phyloP scores from a whole-genome alignment of 768 basidiomycete species.

The Tylopilus felleus region DNA sequence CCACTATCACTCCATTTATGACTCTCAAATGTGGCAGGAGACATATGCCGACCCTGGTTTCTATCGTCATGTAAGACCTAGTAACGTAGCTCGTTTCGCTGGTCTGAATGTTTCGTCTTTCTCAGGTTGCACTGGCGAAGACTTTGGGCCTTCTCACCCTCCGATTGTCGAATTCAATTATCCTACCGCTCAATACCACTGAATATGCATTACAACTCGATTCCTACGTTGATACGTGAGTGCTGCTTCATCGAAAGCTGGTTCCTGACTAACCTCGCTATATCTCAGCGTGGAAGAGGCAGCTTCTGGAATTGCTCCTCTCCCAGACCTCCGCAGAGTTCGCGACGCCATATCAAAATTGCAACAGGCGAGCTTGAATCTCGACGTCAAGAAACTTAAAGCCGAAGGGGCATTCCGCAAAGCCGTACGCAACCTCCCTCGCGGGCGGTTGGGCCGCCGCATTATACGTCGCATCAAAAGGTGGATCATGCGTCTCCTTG shows the following conservation, averaged over 20 bases:
- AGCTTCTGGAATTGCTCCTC: conserved; percentile 17
- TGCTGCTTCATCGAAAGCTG: conserved; percentile 20
- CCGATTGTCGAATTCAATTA: conserved; percentile 54
- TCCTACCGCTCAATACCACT: conserved; percentile 73
- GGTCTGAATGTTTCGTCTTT: neutral
- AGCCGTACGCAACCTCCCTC: conserved; percentile 36
- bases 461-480: conserved; percentile 11
- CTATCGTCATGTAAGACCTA: conserved; percentile 55
- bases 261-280: conserved; percentile 10
- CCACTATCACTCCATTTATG: conserved; percentile 75
- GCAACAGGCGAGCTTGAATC: conserved; percentile 47
- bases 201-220: conserved; percentile 65
- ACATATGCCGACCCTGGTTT: conserved; percentile 74
- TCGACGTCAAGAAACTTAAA: conserved; percentile 56
- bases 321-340: conserved; percentile 40
- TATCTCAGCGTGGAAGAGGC: conserved; percentile 51
- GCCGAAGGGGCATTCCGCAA: conserved; percentile 53
- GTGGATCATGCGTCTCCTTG: conserved; percentile 28
- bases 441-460: neutral
- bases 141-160: conserved; percentile 59
- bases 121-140: conserved; percentile 61
- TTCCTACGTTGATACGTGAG: conserved; percentile 58
- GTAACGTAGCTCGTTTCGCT: neutral
- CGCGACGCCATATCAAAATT: conserved; percentile 45
- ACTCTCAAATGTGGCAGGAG: conserved; percentile 69